A percentile compares a stretch with the other conserved stretches of the same genome.
These are phyloP conservation scores for Mortierella sp. DNA, from an alignment of 371 early-diverging fungal species.

Conservation along the genomic window DNA sequence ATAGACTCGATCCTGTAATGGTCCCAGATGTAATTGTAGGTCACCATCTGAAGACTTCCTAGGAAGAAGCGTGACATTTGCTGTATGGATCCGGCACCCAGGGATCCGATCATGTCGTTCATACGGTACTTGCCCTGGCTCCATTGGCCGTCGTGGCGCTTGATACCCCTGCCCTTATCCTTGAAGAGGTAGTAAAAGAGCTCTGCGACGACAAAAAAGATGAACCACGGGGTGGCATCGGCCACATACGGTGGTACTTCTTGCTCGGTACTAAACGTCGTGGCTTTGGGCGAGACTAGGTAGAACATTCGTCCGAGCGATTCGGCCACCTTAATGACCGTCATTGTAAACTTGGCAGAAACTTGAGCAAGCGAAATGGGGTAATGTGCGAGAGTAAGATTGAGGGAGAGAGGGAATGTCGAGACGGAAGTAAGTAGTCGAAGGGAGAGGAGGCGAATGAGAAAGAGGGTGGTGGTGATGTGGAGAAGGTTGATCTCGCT, in stretches of 20 bases:
- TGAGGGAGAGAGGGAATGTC: neutral
- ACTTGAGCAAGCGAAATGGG: neutral
- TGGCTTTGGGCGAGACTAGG: slow-evolving; percentile 59
- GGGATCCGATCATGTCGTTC: slow-evolving; percentile 63
- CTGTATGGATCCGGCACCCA: slow-evolving; percentile 63
- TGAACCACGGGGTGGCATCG: slow-evolving; percentile 63
- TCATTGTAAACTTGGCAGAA: slow-evolving; percentile 16
- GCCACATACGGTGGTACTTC: slow-evolving; percentile 66
- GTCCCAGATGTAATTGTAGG: slow-evolving; percentile 62
- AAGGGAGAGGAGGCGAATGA: neutral
- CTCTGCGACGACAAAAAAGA: slow-evolving; percentile 60
- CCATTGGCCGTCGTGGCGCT: slow-evolving; percentile 55
- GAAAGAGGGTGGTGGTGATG: neutral
- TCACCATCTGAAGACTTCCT: slow-evolving; percentile 56
- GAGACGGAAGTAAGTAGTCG: neutral
- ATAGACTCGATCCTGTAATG: slow-evolving; percentile 56
- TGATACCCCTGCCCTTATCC: slow-evolving; percentile 53
- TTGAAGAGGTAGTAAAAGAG: slow-evolving; percentile 47
- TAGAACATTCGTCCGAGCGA: slow-evolving; percentile 65
- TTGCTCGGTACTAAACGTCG: slow-evolving; percentile 50
- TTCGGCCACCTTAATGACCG: slow-evolving; percentile 50
- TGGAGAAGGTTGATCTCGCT: slow-evolving; percentile 1
- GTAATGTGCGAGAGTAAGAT: neutral
- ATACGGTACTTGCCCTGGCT: slow-evolving; percentile 58
- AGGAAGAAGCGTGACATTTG: slow-evolving; percentile 64